Conservation (phyloP, 2,329 filamentous ascomycete genomes). For the Colletotrichum sp. region DNA sequence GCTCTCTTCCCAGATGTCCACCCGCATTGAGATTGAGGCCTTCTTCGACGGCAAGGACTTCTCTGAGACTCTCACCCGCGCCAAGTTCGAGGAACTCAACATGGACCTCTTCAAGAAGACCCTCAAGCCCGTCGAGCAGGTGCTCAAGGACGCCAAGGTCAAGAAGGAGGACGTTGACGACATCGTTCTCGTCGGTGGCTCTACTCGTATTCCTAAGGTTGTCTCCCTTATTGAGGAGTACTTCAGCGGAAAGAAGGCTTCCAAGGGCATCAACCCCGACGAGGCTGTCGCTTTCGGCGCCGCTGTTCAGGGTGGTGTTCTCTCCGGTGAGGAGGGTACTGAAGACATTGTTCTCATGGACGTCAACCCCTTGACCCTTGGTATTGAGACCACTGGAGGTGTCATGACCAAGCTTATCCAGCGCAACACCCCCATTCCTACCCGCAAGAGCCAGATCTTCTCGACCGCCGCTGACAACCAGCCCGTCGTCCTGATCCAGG, state of each 20-base stretch:
- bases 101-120: constrained; percentile 99
- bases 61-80: constrained; percentile 96
- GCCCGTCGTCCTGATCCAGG: constrained; percentile 92
- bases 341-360: constrained; percentile 91
- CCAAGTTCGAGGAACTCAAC: constrained; percentile 99
- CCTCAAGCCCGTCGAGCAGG: constrained; percentile 97
- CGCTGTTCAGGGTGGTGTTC: constrained; percentile 94
- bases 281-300: constrained; percentile 98
- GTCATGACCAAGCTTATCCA: constrained; percentile 98
- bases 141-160: constrained; percentile 96
- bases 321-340: constrained; percentile 86
- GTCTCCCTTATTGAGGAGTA: constrained; percentile 87
- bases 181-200: constrained; percentile 97
- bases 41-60: constrained; percentile 98
- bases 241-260: constrained; percentile 94
- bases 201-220: constrained; percentile 99
- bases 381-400: constrained; percentile 96
- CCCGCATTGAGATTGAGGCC: constrained; percentile 94
- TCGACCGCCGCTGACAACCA: constrained; percentile 97
- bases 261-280: constrained; percentile 99
- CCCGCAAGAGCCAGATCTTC: constrained; percentile 98
- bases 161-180: constrained; percentile 96
- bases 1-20: constrained; percentile 91
- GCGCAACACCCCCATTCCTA: constrained; percentile 93
- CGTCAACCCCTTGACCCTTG: constrained; percentile 93